phyloP scores from a whole-genome alignment of 345 rosid species.

The Euphorbia tirucalli region DNA sequence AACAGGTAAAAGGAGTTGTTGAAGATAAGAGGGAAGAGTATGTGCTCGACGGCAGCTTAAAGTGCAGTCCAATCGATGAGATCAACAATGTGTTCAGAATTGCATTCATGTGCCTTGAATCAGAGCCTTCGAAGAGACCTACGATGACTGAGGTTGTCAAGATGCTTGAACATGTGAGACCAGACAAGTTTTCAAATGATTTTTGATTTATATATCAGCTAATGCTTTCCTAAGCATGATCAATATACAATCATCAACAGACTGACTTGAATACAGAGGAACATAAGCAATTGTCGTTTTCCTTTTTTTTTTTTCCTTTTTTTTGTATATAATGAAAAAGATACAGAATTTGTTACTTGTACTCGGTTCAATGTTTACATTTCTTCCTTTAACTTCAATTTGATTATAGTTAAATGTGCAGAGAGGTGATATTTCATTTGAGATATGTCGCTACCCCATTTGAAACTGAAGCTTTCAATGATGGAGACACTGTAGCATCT shows the following conservation, averaged over 20 bases:
- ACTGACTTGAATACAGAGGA: too few relatives aligned
- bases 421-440: slow-evolving; percentile 32
- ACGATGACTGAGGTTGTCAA: slow-evolving; percentile 82
- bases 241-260: too few relatives aligned
- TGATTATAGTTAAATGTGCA: too few relatives aligned
- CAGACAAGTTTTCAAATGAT: slow-evolving; percentile 28
- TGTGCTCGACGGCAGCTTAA: slow-evolving; percentile 57
- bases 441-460: slow-evolving; percentile 45
- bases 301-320: too few relatives aligned
- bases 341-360: too few relatives aligned
- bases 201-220: too few relatives aligned
- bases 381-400: too few relatives aligned
- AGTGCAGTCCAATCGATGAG: slow-evolving; percentile 52
- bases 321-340: too few relatives aligned
- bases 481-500: slow-evolving; percentile 72
- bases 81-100: slow-evolving; percentile 49
- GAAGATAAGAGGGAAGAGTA: slow-evolving; percentile 59
- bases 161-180: slow-evolving; percentile 59
- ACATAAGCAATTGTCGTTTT: too few relatives aligned
- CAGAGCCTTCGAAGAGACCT: slow-evolving; percentile 75
- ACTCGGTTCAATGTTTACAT: too few relatives aligned
- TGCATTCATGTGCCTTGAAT: slow-evolving; percentile 76
- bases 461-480: slow-evolving; percentile 64
- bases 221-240: too few relatives aligned
- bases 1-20: slow-evolving; percentile 72